Percentiles rank a stretch among this genome's conserved stretches.
Conservation (phyloP, 1,139 yeast species). For the Saccharomyces uvarum region DNA sequence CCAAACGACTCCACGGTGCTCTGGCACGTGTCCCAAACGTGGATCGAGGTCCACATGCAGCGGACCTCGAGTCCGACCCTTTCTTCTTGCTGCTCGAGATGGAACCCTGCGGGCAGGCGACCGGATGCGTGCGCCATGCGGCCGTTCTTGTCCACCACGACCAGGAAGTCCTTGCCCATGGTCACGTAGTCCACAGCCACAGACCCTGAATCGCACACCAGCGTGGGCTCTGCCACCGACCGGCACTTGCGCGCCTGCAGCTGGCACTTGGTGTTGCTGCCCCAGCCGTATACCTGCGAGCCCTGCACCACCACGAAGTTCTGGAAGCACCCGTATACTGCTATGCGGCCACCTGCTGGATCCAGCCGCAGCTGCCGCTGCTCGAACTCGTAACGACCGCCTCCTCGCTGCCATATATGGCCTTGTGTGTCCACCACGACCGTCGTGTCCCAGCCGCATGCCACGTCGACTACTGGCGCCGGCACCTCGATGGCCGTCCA, state of each 20-base stretch:
- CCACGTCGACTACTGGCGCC: conserved; percentile 26
- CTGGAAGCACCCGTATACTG: conserved; percentile 21
- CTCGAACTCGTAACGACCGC: neutral
- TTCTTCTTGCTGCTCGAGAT: conserved; percentile 7
- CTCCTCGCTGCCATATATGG: neutral
- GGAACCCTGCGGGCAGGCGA: conserved; percentile 17
- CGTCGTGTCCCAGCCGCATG: conserved; percentile 73
- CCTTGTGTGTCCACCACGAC: conserved; percentile 36
- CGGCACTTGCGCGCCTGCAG: conserved; percentile 33
- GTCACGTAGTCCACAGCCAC: conserved; percentile 13
- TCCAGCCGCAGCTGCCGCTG: neutral
- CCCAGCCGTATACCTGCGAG: conserved; percentile 63
- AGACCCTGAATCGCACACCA: conserved; percentile 13
- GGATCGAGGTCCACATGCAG: conserved; percentile 82
- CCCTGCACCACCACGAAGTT: conserved; percentile 39
- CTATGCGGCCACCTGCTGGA: neutral
- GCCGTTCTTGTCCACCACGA: conserved; percentile 10
- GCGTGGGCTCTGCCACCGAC: conserved; percentile 21
- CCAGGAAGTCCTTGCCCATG: conserved; percentile 28
- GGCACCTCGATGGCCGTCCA: conserved; percentile 7
- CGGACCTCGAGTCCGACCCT: conserved; percentile 25
- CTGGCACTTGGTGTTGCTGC: conserved; percentile 73
- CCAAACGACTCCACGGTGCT: conserved; percentile 47
- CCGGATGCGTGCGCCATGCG: conserved; percentile 30
- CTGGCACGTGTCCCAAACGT: conserved; percentile 31